A percentile compares a stretch with the other conserved stretches of the same genome.
phyloP scores from a whole-genome alignment of 768 basidiomycete genomes.

The Amylocystis lapponica region DNA sequence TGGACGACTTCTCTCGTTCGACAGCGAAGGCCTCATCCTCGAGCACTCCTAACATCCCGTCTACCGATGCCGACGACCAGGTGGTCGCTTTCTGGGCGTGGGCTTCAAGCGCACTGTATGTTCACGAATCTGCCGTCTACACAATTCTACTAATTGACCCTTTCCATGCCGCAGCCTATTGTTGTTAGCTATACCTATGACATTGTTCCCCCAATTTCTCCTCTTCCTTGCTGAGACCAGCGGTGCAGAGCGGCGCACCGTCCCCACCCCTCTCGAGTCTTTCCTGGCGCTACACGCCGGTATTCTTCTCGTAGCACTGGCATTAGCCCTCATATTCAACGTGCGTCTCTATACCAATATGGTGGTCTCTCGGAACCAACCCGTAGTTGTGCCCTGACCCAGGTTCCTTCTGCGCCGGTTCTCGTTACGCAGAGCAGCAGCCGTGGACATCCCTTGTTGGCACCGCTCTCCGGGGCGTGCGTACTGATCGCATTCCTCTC shows the following conservation, averaged over 20 bases:
- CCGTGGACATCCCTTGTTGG: slow-evolving; percentile 56
- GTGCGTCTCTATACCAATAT: slow-evolving; percentile 29
- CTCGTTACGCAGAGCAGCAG: background rate
- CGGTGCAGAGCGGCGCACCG: slow-evolving; percentile 32
- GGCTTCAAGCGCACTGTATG: slow-evolving; percentile 25
- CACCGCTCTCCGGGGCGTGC: slow-evolving; percentile 50
- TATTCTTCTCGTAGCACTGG: slow-evolving; percentile 50
- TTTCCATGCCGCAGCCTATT: slow-evolving; percentile 12
- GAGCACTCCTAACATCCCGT: background rate
- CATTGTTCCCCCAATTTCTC: slow-evolving; percentile 57
- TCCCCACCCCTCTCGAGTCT: slow-evolving; percentile 60
- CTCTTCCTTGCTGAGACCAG: slow-evolving; percentile 56
- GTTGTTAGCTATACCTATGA: slow-evolving; percentile 20
- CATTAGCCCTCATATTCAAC: slow-evolving; percentile 52
- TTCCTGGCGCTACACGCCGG: slow-evolving; percentile 67
- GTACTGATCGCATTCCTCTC: slow-evolving; percentile 54
- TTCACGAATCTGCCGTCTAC: slow-evolving; percentile 15
- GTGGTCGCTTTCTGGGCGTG: slow-evolving; percentile 35
- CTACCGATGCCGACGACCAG: slow-evolving; percentile 19
- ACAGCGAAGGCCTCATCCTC: too few species aligned
- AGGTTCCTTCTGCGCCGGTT: background rate
- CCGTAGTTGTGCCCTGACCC: too few species aligned
- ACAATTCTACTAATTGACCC: background rate
- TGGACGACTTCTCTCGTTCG: slow-evolving; percentile 30
- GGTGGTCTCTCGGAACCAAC: background rate